Evolutionary conservation across 192 early-diverging fungal genomes (phyloP).

Genomic region (Bifiguratus adelaidae): DNA sequence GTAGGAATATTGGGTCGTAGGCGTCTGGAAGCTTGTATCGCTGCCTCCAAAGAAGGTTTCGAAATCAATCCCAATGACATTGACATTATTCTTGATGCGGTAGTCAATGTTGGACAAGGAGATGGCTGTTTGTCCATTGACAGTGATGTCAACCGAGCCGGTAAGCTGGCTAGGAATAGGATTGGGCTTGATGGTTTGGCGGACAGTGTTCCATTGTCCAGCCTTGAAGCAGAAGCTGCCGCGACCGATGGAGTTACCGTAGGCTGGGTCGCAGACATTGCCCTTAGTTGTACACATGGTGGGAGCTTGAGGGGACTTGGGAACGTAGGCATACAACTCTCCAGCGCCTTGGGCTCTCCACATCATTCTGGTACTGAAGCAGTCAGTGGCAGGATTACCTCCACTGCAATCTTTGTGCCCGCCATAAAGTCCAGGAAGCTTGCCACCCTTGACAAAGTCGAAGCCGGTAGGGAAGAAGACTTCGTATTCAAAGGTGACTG

Average conservation of each 20-base stretch:
- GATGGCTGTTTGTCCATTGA: conserved; percentile 11
- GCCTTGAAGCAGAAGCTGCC: conserved; percentile 28
- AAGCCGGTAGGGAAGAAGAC: conserved; percentile 35
- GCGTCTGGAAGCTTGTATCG: conserved; percentile 5
- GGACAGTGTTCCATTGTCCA: conserved; percentile 29
- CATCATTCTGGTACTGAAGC: conserved; percentile 36
- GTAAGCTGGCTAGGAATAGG: conserved; percentile 7
- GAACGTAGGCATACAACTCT: conserved; percentile 39
- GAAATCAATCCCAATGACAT: conserved; percentile 15
- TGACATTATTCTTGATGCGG: not conserved
- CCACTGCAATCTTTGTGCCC: conserved; percentile 34
- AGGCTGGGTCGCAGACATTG: conserved; percentile 36
- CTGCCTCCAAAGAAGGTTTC: conserved; percentile 26
- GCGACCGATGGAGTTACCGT: conserved; percentile 40
- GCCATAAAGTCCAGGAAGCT: conserved; percentile 45
- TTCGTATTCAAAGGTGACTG: conserved; percentile 12
- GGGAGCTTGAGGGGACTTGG: conserved; percentile 6
- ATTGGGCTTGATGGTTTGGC: conserved; percentile 24
- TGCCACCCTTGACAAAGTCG: conserved; percentile 41
- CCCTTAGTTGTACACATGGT: conserved; percentile 10
- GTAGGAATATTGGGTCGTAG: conserved; percentile 14
- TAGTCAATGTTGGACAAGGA: conserved; percentile 4
- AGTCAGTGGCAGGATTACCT: conserved; percentile 28
- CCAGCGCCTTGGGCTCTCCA: conserved; percentile 33
- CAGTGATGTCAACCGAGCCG: conserved; percentile 3